phyloP scores from a whole-genome alignment of 805 yeast genomes.

The Blastobotrys terrestris region DNA sequence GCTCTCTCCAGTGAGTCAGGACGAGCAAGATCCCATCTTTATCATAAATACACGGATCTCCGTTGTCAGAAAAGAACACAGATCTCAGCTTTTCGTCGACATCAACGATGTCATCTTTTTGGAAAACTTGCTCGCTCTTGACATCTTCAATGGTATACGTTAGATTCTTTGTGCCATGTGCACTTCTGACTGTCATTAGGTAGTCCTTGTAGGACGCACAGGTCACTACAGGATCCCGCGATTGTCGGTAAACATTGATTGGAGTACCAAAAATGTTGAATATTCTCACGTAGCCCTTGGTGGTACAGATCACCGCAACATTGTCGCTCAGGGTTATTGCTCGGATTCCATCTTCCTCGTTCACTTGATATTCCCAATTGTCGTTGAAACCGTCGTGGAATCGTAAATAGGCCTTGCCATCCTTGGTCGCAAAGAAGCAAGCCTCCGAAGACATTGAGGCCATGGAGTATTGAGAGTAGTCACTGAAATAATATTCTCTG shows the following conservation, averaged over 20 bases:
- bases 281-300: constrained; percentile 64
- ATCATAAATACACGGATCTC: constrained; percentile 90
- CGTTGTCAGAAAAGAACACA: constrained; percentile 77
- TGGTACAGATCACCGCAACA: constrained; percentile 63
- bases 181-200: constrained; percentile 46
- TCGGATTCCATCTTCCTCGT: constrained; percentile 54
- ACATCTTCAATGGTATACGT: constrained; percentile 45
- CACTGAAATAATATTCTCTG: constrained; percentile 82
- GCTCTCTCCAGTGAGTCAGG: constrained; percentile 70
- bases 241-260: constrained; percentile 49
- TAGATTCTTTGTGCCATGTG: constrained; percentile 29
- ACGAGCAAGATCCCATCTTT: constrained; percentile 64
- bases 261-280: constrained; percentile 73
- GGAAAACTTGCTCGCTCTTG: constrained; percentile 35
- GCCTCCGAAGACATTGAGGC: constrained; percentile 70
- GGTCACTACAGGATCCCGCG: constrained; percentile 66
- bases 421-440: constrained; percentile 49
- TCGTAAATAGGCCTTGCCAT: constrained; percentile 48
- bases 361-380: constrained; percentile 53
- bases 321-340: constrained; percentile 61
- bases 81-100: constrained; percentile 43
- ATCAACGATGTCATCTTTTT: constrained; percentile 29
- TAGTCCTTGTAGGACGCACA: constrained; percentile 56
- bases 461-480: constrained; percentile 61
- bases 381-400: constrained; percentile 59